Conservation (phyloP, 176 grass and related monocot genomes). For the Saccharum officinarum region DNA sequence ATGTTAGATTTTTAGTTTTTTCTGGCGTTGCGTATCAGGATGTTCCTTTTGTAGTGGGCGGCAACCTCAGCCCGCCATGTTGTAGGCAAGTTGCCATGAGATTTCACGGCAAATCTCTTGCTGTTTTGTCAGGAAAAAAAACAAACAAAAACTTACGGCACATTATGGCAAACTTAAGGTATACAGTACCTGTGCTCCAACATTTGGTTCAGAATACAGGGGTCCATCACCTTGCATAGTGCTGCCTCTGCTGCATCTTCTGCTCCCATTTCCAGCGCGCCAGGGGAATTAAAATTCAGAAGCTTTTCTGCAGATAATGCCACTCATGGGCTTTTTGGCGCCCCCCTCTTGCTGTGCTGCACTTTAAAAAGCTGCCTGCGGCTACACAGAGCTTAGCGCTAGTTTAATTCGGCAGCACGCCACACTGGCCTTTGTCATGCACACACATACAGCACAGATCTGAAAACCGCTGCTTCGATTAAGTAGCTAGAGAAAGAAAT, state of each 20-base stretch:
- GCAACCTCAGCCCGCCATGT: not conserved
- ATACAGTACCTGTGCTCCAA: not conserved
- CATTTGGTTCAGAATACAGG: conserved; percentile 21
- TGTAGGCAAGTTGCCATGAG: not conserved
- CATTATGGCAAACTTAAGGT: not conserved
- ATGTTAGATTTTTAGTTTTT: not conserved
- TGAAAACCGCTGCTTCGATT: conserved; percentile 44
- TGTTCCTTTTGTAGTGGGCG: not conserved
- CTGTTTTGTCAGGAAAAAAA: not conserved
- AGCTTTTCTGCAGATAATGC: conserved; percentile 93
- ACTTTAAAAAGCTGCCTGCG: conserved; percentile 60
- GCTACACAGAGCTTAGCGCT: conserved; percentile 20
- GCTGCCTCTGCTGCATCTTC: conserved; percentile 47
- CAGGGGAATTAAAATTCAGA: conserved; percentile 58
- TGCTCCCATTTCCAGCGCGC: conserved; percentile 47
- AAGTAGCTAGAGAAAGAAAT: conserved; percentile 48
- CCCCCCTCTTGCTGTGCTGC: conserved; percentile 37
- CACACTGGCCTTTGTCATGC: conserved; percentile 35
- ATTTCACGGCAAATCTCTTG: not conserved
- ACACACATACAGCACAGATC: conserved; percentile 33
- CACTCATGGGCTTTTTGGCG: conserved; percentile 81
- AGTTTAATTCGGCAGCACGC: conserved; percentile 40
- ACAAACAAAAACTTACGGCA: not conserved
- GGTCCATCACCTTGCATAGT: conserved; percentile 33
- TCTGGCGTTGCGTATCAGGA: too few species aligned